These are phyloP conservation scores for Iberis pinnata DNA, from an alignment of 345 rosid genomes.

Conservation along the genomic window DNA sequence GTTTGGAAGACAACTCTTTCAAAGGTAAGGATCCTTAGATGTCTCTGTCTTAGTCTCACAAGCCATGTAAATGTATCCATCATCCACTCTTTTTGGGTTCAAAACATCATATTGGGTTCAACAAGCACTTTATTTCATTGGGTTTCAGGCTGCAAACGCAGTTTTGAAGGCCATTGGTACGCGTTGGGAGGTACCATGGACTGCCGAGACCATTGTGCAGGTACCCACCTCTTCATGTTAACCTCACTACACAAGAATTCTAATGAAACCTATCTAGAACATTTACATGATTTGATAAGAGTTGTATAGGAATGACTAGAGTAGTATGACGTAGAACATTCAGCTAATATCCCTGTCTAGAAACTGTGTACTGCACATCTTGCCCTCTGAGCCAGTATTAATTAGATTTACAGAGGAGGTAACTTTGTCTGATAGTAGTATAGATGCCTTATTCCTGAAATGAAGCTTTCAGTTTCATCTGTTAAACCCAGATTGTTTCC, in stretches of 20 bases:
- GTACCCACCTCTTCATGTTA: conserved; percentile 25
- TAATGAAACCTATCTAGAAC: too few relatives aligned
- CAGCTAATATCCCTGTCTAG: not conserved
- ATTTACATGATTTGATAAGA: too few relatives aligned
- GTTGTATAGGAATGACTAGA: too few relatives aligned
- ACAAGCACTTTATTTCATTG: conserved; percentile 10
- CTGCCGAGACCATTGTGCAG: conserved; percentile 84
- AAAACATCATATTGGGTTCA: too few relatives aligned
- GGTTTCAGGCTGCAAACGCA: conserved; percentile 64
- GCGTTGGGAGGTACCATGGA: conserved; percentile 94
- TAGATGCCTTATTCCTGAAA: not conserved
- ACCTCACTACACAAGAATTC: too few relatives aligned
- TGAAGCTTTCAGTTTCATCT: not conserved
- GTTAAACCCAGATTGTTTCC: not conserved
- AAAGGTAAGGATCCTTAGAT: too few relatives aligned
- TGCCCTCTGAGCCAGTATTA: conserved; percentile 3
- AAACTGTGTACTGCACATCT: not conserved
- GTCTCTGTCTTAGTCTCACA: too few relatives aligned
- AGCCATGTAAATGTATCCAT: too few relatives aligned
- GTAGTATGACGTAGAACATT: too few relatives aligned
- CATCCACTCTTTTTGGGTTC: too few relatives aligned
- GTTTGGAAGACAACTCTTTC: conserved; percentile 52
- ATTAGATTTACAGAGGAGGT: conserved; percentile 1
- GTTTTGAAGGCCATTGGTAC: conserved; percentile 62
- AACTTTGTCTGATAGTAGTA: not conserved